A percentile compares a stretch with the other conserved stretches of the same genome.
These are phyloP conservation scores for Leccinum rimulosum DNA, from an alignment of 768 basidiomycete genomes.

Conservation along the genomic window DNA sequence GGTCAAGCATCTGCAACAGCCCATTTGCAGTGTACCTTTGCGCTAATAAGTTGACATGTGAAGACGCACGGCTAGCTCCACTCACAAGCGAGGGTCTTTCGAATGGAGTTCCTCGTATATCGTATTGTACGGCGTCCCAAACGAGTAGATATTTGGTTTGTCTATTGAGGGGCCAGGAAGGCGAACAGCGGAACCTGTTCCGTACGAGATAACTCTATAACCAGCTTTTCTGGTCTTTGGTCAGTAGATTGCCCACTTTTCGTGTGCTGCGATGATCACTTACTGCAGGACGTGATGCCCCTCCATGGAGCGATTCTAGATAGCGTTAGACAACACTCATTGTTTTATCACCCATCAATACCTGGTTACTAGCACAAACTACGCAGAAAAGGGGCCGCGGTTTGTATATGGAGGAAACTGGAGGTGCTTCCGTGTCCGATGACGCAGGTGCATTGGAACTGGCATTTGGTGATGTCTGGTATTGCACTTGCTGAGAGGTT, in stretches of 20 bases:
- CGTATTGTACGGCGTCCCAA: slow-evolving; percentile 94
- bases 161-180: slow-evolving; percentile 95
- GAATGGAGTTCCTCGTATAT: slow-evolving; percentile 87
- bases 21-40: slow-evolving; percentile 90
- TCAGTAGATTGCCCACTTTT: slow-evolving; percentile 4
- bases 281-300: slow-evolving; percentile 89
- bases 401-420: slow-evolving; percentile 43
- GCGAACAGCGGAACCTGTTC: slow-evolving; percentile 96
- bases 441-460: background rate
- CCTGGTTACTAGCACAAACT: slow-evolving; percentile 99
- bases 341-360: slow-evolving; percentile 27
- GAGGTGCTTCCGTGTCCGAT: slow-evolving; percentile 8
- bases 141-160: slow-evolving; percentile 94
- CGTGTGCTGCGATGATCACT: slow-evolving; percentile 33
- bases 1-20: slow-evolving; percentile 91
- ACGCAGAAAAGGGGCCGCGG: slow-evolving; percentile 89
- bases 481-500: slow-evolving; percentile 16
- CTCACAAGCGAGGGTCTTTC: slow-evolving; percentile 85
- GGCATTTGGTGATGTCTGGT: slow-evolving; percentile 14
- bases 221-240: slow-evolving; percentile 75
- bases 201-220: slow-evolving; percentile 87
- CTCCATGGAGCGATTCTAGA: slow-evolving; percentile 96
- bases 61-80: slow-evolving; percentile 12
- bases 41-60: slow-evolving; percentile 13
- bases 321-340: slow-evolving; percentile 12